Percentiles rank a stretch among this genome's conserved stretches.
Conservation (phyloP, 306 rosid genomes). For the Malus fusca region DNA sequence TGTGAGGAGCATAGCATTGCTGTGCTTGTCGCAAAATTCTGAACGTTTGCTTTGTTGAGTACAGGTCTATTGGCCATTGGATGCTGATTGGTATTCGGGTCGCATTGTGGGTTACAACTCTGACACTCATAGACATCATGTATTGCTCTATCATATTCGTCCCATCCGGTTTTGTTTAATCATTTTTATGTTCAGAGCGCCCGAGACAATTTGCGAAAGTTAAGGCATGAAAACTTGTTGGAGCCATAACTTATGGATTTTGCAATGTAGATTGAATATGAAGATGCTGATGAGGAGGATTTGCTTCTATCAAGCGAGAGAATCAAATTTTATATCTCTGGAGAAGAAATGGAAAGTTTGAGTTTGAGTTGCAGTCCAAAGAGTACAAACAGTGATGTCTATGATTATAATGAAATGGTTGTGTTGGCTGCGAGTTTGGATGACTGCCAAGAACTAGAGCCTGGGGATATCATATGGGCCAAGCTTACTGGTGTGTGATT, state of each 20-base stretch:
- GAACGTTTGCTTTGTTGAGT: conserved; percentile 15
- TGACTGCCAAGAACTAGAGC: conserved; percentile 75
- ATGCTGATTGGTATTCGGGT: conserved; percentile 63
- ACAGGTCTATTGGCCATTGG: conserved; percentile 99
- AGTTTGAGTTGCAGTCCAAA: conserved; percentile 51
- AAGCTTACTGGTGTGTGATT: conserved; percentile 83
- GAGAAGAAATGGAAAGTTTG: conserved; percentile 67
- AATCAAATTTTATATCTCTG: conserved; percentile 64
- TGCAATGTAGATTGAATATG: conserved; percentile 67
- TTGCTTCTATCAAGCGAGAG: conserved; percentile 68
- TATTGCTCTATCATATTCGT: conserved; percentile 25
- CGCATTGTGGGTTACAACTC: conserved; percentile 45
- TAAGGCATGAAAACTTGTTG: background rate
- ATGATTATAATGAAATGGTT: conserved; percentile 85
- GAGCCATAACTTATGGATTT: background rate
- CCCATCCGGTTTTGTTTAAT: background rate
- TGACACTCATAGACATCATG: conserved; percentile 63
- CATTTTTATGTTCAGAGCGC: background rate
- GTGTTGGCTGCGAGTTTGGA: conserved; percentile 92
- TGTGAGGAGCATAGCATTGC: conserved; percentile 19
- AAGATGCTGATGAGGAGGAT: conserved; percentile 73
- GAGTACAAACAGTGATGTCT: conserved; percentile 46
- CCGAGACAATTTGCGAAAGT: background rate
- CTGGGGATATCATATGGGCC: conserved; percentile 94
- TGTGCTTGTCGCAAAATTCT: conserved; percentile 10